phyloP scores from a whole-genome alignment of 2,329 filamentous ascomycete species.

The Alternaria arbusti region DNA sequence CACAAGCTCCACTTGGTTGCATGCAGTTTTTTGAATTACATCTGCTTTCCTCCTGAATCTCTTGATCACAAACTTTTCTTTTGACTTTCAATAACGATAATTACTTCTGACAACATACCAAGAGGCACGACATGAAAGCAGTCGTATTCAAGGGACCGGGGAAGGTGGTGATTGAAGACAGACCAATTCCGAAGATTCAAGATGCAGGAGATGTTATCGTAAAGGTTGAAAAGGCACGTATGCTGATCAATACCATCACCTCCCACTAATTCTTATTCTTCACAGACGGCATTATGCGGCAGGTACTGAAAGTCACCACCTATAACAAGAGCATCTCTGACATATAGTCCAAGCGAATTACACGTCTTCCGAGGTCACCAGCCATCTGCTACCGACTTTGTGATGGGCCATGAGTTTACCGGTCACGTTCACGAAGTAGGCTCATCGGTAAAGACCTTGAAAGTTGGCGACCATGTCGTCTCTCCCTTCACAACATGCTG shows the following conservation, averaged over 20 bases:
- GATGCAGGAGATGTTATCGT: constrained; percentile 78
- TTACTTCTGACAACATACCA: constrained; percentile 17
- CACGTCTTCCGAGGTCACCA: constrained; percentile 87
- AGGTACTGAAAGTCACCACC: constrained; percentile 63
- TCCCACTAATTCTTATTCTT: constrained; percentile 14
- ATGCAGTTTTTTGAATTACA: neutral
- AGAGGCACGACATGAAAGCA: constrained; percentile 72
- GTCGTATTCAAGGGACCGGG: constrained; percentile 84
- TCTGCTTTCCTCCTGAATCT: neutral
- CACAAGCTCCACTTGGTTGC: constrained; percentile 3
- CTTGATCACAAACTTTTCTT: neutral
- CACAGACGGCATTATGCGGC: constrained; percentile 78
- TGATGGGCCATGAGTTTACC: constrained; percentile 87
- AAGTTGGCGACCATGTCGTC: constrained; percentile 79
- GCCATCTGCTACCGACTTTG: constrained; percentile 67
- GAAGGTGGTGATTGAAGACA: constrained; percentile 77
- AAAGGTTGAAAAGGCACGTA: constrained; percentile 69
- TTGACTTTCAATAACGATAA: no score
- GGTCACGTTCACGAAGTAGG: constrained; percentile 75
- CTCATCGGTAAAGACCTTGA: constrained; percentile 69
- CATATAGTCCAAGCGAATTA: constrained; percentile 66
- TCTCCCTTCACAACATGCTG: constrained; percentile 73
- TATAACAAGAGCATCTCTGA: constrained; percentile 5
- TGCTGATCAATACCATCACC: neutral
- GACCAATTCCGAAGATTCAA: constrained; percentile 77